phyloP scores from a whole-genome alignment of 1,284 basidiomycete species.

The Cutaneotrichosporon cavernicola region DNA sequence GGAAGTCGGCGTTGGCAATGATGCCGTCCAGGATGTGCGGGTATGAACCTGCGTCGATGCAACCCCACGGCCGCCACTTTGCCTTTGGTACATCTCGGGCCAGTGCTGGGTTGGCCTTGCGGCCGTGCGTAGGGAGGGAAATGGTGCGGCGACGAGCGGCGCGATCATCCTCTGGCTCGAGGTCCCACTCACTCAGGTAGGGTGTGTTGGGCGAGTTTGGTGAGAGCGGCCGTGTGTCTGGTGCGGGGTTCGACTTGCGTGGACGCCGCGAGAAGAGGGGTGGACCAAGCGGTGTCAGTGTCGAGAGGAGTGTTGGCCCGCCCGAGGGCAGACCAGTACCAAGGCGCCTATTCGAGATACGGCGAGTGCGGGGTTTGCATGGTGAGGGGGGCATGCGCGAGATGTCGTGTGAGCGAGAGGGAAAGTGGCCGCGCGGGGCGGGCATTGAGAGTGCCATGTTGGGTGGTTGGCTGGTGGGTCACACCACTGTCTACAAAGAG shows the following conservation, averaged over 20 bases:
- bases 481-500: background rate
- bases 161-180: background rate
- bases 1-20: background rate
- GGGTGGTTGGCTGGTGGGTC: background rate
- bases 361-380: background rate
- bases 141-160: constrained; percentile 1
- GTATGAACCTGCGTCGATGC: background rate
- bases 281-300: background rate
- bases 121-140: constrained; percentile 4
- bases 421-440: background rate
- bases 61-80: constrained; percentile 2
- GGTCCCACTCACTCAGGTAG: background rate
- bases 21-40: constrained; percentile 2
- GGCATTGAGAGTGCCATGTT: background rate
- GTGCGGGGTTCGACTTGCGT: background rate
- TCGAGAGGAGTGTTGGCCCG: background rate
- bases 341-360: background rate
- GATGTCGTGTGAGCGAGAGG: background rate
- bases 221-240: background rate
- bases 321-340: background rate
- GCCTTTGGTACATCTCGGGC: background rate
- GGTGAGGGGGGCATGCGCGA: background rate
- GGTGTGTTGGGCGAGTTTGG: background rate
- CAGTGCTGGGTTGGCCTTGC: background rate
- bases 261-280: background rate